phyloP scores from a whole-genome alignment of 106 monocot genomes.

The Phalaenopsis aphrodite region DNA sequence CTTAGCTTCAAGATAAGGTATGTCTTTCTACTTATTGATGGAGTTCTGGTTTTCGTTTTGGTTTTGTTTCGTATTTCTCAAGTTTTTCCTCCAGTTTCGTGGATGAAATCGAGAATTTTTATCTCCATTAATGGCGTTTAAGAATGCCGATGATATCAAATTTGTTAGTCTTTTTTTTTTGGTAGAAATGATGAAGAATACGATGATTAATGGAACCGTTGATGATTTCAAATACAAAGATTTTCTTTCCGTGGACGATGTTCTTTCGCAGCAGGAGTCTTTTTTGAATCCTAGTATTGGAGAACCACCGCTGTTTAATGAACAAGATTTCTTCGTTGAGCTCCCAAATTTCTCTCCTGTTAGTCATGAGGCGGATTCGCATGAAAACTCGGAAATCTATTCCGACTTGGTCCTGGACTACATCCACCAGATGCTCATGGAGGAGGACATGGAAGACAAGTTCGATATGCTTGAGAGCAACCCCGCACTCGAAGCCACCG shows the following conservation, averaged over 20 bases:
- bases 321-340: background rate
- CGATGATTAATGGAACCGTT: background rate
- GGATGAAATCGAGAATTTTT: background rate
- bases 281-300: background rate
- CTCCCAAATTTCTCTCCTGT: background rate
- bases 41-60: too few relatives aligned
- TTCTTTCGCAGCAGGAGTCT: background rate
- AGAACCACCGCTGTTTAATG: background rate
- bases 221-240: background rate
- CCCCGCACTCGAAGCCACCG: slow-evolving; percentile 18
- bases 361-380: background rate
- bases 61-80: background rate
- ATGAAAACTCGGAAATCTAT: slow-evolving; percentile 33
- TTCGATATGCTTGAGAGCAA: slow-evolving; percentile 17
- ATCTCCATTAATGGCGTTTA: background rate
- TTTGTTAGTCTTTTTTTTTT: background rate
- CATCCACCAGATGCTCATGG: slow-evolving; percentile 44
- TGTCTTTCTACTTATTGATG: too few relatives aligned
- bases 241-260: background rate
- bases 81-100: background rate
- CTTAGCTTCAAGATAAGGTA: background rate
- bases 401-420: slow-evolving; percentile 31
- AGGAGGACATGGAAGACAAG: slow-evolving; percentile 49
- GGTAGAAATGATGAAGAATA: background rate
- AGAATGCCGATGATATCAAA: background rate